Evolutionary conservation across 2,329 filamentous ascomycete species (phyloP), one percentile per base, ranked within the genome.

Genomic region (Mariannaea elegans): DNA sequence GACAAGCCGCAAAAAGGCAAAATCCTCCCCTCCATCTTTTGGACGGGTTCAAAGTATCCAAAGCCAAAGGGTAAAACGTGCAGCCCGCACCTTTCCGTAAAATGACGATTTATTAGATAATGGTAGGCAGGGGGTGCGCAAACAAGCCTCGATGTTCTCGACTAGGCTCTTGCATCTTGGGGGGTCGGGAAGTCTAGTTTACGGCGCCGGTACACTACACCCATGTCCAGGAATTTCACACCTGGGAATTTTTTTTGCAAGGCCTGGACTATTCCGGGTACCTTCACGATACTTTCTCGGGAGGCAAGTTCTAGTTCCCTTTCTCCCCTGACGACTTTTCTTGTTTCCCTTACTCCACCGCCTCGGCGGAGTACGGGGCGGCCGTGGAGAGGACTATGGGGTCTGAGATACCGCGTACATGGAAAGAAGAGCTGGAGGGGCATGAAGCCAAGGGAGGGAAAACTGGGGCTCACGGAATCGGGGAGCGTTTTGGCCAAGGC

Each of bases 361-460:
- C 24, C 53, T 65, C 64, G 67, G 64, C 47, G 44, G 60, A 58
- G 62, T 27, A 70, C 67, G 65, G 67, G 58, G 46, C 51, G 55
- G 32, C 52, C 54, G 44, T 38, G 34, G 44, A 48, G 19, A 38
- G 24, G 31, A 55, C 39, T 42, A 38, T 34, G 36, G 45, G 27
- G 39, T 42, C 27, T 14, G 19, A 29, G 23, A 18, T 44, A 7
- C 13, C n/a, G n/a, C n/a, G n/a, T 36, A n/a, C 32, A 36, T 36
- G 32, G 7, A 36, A n/a, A 59, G 23, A 29, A 51, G 29, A 61
- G 49, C 45, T 44, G 41, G 48, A 61, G 52, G 53, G 49, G 27
- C 49, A 42, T 53, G 49, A 42, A 23, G 38, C 16, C 31, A 31
- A 34, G 14, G 42, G 23, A 24, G 27, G 18, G 18, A 42, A 46